These are phyloP conservation scores for Fistulinella prunicolor DNA, from an alignment of 768 basidiomycete species.

Conservation along the genomic window DNA sequence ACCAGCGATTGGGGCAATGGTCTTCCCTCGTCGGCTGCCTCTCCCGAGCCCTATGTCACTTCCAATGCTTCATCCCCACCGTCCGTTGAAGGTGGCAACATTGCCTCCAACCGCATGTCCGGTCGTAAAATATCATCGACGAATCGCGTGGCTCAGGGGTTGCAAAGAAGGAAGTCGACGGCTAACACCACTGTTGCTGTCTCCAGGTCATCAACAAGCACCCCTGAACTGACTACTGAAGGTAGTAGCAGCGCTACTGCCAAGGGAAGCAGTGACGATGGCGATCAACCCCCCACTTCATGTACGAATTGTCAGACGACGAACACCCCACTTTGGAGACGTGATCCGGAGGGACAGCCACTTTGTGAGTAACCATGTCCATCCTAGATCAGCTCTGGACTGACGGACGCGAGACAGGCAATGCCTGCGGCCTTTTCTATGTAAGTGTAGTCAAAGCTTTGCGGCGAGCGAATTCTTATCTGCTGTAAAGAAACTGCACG, in stretches of 20 bases:
- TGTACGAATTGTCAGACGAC: constrained; percentile 97
- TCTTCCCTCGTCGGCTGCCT: constrained; percentile 65
- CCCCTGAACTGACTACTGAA: constrained; percentile 53
- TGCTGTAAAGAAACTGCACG: constrained; percentile 82
- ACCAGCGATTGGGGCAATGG: constrained; percentile 82
- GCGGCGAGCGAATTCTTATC: constrained; percentile 10
- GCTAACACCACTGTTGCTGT: constrained; percentile 22
- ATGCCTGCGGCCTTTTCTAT: constrained; percentile 91
- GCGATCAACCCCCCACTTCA: constrained; percentile 70
- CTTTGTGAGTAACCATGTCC: constrained; percentile 64
- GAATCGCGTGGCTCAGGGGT: constrained; percentile 57
- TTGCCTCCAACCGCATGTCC: constrained; percentile 28
- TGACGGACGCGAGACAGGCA: constrained; percentile 46
- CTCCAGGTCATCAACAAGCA: constrained; percentile 58
- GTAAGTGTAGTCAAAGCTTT: constrained; percentile 47
- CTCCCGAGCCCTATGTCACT: constrained; percentile 69
- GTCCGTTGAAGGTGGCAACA: constrained; percentile 51
- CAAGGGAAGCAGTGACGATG: constrained; percentile 56
- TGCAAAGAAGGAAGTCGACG: constrained; percentile 51
- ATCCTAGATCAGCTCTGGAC: constrained; percentile 8
- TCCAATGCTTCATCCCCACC: constrained; percentile 76
- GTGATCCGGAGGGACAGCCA: constrained; percentile 91
- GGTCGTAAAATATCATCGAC: constrained; percentile 64
- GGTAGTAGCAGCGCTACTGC: constrained; percentile 29
- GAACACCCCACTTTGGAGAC: constrained; percentile 90